Percentiles rank a stretch among this genome's conserved stretches.
Conservation (phyloP, 345 rosid genomes). For the Laguncularia racemosa region DNA sequence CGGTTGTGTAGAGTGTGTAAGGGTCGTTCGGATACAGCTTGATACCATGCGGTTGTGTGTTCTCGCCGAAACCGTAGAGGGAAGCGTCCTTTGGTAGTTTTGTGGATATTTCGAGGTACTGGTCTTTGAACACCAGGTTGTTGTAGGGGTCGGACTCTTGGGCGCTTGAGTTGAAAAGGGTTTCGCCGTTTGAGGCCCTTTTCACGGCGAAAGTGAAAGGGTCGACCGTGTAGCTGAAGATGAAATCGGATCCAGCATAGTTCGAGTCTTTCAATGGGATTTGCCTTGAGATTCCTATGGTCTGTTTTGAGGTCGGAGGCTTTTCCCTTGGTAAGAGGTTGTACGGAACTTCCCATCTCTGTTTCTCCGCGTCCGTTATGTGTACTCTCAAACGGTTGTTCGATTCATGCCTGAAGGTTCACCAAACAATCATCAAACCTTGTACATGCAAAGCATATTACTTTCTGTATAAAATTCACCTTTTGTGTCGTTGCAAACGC, state of each 20-base stretch:
- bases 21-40: slow-evolving; percentile 88
- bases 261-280: slow-evolving; percentile 39
- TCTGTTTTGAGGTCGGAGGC: slow-evolving; percentile 44
- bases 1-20: slow-evolving; percentile 82
- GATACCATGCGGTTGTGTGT: slow-evolving; percentile 91
- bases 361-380: slow-evolving; percentile 81
- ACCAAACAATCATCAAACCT: too few species aligned
- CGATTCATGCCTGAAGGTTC: slow-evolving; percentile 60
- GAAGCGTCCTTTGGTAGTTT: slow-evolving; percentile 75
- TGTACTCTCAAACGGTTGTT: slow-evolving; percentile 67
- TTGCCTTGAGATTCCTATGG: slow-evolving; percentile 44
- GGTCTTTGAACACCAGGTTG: slow-evolving; percentile 82
- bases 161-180: slow-evolving; percentile 72
- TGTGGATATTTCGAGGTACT: slow-evolving; percentile 92
- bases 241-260: slow-evolving; percentile 53
- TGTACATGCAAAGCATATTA: too few species aligned
- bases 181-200: slow-evolving; percentile 67
- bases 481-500: too few species aligned
- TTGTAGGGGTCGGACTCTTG: slow-evolving; percentile 41
- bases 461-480: too few species aligned
- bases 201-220: slow-evolving; percentile 89
- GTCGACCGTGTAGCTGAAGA: slow-evolving; percentile 54
- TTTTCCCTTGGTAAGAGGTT: slow-evolving; percentile 67
- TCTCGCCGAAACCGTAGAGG: slow-evolving; percentile 86
- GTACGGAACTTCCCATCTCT: slow-evolving; percentile 96